Evolutionary conservation across 352 stramenopile genomes (phyloP).

Genomic region (Pythium brachiatum): DNA sequence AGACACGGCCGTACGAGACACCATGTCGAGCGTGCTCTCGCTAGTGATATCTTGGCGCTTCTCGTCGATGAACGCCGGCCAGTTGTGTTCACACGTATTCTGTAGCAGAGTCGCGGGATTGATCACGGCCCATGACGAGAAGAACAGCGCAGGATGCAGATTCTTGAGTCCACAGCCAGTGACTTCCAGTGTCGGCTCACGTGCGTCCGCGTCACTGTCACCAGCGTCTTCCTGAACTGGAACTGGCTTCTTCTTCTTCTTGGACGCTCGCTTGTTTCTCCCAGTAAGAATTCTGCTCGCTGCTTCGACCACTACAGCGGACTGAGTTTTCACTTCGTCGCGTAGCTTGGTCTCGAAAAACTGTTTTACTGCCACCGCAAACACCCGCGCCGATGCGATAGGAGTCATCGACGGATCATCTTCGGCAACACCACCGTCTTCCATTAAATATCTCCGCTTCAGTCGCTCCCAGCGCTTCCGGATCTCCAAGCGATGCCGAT

Average conservation of each 20-base stretch:
- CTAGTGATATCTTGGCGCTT: slow-evolving; percentile 23
- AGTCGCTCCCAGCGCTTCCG: slow-evolving; percentile 60
- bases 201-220: background rate
- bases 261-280: background rate
- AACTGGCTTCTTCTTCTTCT: background rate
- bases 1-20: slow-evolving; percentile 21
- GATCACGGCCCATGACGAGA: slow-evolving; percentile 81
- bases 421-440: slow-evolving; percentile 17
- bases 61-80: slow-evolving; percentile 67
- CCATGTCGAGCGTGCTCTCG: slow-evolving; percentile 21
- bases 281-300: background rate
- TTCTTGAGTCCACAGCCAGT: slow-evolving; percentile 50
- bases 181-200: background rate
- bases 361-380: slow-evolving; percentile 49
- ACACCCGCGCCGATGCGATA: slow-evolving; percentile 35
- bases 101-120: slow-evolving; percentile 56
- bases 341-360: slow-evolving; percentile 35
- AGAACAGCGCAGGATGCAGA: slow-evolving; percentile 80
- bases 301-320: background rate
- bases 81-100: slow-evolving; percentile 82
- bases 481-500: slow-evolving; percentile 65
- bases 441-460: slow-evolving; percentile 17
- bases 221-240: background rate
- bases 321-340: slow-evolving; percentile 3
- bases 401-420: background rate